phyloP scores from a whole-genome alignment of 352 stramenopile species.

The Phytophthora parvispora region DNA sequence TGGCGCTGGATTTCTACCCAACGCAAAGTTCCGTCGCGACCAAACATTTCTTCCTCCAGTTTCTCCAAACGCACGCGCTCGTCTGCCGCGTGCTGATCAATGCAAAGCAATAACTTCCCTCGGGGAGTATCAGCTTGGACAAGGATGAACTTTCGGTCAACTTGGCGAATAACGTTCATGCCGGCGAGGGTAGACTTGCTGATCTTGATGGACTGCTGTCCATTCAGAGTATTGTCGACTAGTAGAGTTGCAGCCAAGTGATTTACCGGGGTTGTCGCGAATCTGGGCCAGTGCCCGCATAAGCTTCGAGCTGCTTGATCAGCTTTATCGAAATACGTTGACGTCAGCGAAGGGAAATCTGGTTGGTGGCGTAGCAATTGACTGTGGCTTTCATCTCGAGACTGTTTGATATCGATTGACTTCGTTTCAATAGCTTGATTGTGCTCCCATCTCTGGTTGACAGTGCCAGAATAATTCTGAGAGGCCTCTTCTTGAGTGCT shows the following conservation, averaged over 20 bases:
- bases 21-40: slow-evolving; percentile 50
- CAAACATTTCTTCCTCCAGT: slow-evolving; percentile 81
- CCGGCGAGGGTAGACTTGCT: slow-evolving; percentile 71
- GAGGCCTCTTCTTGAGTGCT: neutral
- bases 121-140: slow-evolving; percentile 43
- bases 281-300: neutral
- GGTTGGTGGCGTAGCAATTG: neutral
- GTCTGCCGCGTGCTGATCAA: slow-evolving; percentile 94
- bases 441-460: neutral
- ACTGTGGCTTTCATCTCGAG: neutral
- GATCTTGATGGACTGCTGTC: slow-evolving; percentile 58
- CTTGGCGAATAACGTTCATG: slow-evolving; percentile 86
- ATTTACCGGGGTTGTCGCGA: slow-evolving; percentile 5
- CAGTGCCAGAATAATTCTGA: neutral
- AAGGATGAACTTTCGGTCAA: slow-evolving; percentile 94
- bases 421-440: neutral
- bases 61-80: slow-evolving; percentile 90
- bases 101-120: slow-evolving; percentile 69
- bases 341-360: neutral
- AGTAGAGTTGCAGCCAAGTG: slow-evolving; percentile 27
- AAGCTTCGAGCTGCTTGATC: neutral
- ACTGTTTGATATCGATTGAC: neutral
- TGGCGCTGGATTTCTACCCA: slow-evolving; percentile 70
- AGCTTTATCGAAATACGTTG: neutral
- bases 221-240: slow-evolving; percentile 42